A percentile compares a stretch with the other conserved stretches of the same genome.
phyloP scores from a whole-genome alignment of 306 rosid species.

The Castanospermum australe region DNA sequence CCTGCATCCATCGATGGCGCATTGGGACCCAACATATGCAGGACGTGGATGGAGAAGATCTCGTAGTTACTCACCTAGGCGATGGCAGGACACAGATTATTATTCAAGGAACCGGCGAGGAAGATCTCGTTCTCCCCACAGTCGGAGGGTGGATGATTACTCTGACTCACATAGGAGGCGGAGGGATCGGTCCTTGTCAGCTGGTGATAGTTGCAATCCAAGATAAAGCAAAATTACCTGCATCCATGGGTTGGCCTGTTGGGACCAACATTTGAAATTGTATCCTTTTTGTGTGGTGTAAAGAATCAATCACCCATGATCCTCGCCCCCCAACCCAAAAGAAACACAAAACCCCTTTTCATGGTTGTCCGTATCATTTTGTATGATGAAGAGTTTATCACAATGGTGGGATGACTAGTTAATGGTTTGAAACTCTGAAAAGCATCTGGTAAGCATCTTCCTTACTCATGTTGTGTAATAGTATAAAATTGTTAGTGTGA shows the following conservation, averaged over 20 bases:
- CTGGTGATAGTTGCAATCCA: slow-evolving; percentile 6
- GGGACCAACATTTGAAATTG: no score
- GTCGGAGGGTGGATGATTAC: slow-evolving; percentile 32
- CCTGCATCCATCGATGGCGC: not conserved
- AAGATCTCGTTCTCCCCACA: slow-evolving; percentile 44
- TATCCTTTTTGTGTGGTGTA: not conserved
- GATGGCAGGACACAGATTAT: slow-evolving; percentile 38
- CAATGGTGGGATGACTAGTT: no score
- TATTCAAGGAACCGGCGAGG: slow-evolving; percentile 40
- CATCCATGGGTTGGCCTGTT: no score
- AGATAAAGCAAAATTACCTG: not conserved
- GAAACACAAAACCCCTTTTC: no score
- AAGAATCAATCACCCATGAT: no score
- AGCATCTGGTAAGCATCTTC: no score
- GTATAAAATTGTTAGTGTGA: no score
- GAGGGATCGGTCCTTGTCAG: slow-evolving; percentile 30
- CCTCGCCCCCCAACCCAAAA: no score
- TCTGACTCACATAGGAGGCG: slow-evolving; percentile 31
- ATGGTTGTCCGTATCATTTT: no score
- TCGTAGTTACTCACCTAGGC: slow-evolving; percentile 43
- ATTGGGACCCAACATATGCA: slow-evolving; percentile 18
- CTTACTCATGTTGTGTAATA: no score
- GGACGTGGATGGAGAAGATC: slow-evolving; percentile 37
- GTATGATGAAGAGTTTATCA: no score
- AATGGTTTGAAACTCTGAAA: no score